Conservation (phyloP, 768 basidiomycete genomes). For the Mycena leptocephala region DNA sequence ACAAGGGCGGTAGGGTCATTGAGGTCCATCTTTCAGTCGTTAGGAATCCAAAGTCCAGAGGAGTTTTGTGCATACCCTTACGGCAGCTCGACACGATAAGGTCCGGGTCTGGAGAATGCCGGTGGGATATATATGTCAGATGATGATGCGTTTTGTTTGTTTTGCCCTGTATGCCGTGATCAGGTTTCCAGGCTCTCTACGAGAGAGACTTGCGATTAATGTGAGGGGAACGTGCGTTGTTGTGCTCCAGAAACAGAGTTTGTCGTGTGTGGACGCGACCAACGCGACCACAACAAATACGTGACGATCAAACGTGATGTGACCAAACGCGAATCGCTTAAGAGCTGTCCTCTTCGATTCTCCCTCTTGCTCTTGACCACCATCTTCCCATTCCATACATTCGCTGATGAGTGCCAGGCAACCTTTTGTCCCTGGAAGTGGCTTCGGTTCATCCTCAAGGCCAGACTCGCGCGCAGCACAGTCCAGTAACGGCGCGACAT, state of each 20-base stretch:
- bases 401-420: conserved; percentile 20
- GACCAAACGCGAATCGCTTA: background rate
- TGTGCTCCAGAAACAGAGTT: background rate
- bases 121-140: too few species aligned
- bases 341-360: background rate
- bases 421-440: conserved; percentile 7
- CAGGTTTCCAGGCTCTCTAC: too few species aligned
- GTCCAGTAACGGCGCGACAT: background rate
- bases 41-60: too few species aligned
- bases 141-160: too few species aligned
- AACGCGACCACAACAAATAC: background rate
- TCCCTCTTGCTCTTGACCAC: conserved; percentile 1
- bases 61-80: background rate
- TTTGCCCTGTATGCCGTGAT: too few species aligned
- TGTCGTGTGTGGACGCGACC: background rate
- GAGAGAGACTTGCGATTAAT: too few species aligned
- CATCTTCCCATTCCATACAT: background rate
- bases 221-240: background rate
- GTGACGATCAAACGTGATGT: background rate
- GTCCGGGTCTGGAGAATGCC: background rate
- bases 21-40: too few species aligned
- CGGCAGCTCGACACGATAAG: conserved; percentile 1
- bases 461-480: conserved; percentile 21
- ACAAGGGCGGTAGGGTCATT: too few species aligned
- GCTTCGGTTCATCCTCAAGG: background rate